Conservation (phyloP, 2,329 filamentous ascomycete genomes). For the Diaporthe sp. region DNA sequence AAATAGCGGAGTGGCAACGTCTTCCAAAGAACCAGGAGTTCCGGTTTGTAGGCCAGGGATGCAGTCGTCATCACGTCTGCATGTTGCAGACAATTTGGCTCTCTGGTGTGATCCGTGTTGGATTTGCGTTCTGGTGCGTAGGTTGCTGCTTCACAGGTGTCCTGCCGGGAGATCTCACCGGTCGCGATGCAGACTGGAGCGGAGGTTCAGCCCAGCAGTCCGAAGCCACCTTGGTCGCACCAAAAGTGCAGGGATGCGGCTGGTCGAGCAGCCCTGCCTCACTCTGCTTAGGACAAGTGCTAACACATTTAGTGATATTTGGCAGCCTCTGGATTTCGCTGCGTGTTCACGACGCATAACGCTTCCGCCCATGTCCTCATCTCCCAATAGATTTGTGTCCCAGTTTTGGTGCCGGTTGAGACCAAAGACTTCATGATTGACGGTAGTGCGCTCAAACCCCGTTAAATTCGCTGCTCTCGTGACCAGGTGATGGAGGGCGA, state of each 20-base stretch:
- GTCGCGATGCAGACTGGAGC: slow-evolving; percentile 11
- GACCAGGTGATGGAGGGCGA: not conserved
- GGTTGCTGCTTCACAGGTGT: not conserved
- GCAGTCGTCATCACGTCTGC: not conserved
- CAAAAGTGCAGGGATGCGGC: slow-evolving; percentile 28
- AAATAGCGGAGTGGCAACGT: not conserved
- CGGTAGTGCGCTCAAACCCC: not conserved
- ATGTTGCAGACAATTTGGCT: not conserved
- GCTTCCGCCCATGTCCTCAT: not conserved
- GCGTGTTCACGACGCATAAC: slow-evolving; percentile 1
- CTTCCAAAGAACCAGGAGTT: not conserved
- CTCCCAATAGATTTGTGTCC: not conserved
- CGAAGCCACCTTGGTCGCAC: slow-evolving; percentile 19
- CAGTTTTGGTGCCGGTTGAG: not conserved
- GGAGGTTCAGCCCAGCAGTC: slow-evolving; percentile 21
- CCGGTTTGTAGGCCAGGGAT: not conserved
- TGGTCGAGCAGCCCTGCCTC: not conserved
- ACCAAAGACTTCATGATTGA: not conserved
- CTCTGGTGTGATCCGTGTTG: not conserved
- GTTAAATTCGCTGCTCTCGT: not conserved
- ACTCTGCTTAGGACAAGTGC: slow-evolving; percentile 5
- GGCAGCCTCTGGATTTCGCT: not conserved
- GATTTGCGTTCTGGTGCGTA: not conserved
- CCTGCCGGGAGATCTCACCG: slow-evolving; percentile 4
- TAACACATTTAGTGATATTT: slow-evolving; percentile 16